These are phyloP conservation scores for Lyophyllum semitale DNA, from an alignment of 768 basidiomycete species.

Conservation along the genomic window DNA sequence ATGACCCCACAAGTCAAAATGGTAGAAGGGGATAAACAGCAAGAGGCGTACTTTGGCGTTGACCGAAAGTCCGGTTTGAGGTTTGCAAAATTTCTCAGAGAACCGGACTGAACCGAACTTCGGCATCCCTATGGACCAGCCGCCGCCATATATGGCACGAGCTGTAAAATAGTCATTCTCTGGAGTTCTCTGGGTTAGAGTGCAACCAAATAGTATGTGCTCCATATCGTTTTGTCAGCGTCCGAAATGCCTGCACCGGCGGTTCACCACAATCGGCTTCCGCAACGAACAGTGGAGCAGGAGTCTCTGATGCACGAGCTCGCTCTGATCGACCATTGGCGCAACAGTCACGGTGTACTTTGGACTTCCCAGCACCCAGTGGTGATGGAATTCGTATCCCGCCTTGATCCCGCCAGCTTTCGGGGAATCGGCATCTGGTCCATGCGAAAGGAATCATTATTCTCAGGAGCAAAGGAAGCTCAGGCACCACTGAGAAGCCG, in stretches of 20 bases:
- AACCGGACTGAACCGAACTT: no score
- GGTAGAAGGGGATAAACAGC: no score
- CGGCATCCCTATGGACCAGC: no score
- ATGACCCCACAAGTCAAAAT: conserved; percentile 32
- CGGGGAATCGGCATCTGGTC: background rate
- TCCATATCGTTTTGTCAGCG: conserved; percentile 79
- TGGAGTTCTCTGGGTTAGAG: no score
- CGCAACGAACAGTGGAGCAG: background rate
- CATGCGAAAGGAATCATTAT: no score
- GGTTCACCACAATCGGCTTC: background rate
- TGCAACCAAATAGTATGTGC: no score
- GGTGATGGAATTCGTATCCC: conserved; percentile 89
- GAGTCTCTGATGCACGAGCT: conserved; percentile 72
- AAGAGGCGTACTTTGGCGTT: conserved; percentile 77
- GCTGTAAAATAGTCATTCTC: no score
- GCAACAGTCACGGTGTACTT: conserved; percentile 95
- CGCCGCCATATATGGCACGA: conserved; percentile 93
- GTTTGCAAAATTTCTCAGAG: no score
- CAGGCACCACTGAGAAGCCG: no score
- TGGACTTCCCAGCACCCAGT: conserved; percentile 75
- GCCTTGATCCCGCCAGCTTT: conserved; percentile 43
- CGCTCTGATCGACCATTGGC: conserved; percentile 99
- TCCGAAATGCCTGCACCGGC: conserved; percentile 80
- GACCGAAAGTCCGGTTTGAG: no score
- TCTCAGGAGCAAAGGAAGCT: no score